Conservation (phyloP, 352 stramenopile species). For the Pythium apleroticum region DNA sequence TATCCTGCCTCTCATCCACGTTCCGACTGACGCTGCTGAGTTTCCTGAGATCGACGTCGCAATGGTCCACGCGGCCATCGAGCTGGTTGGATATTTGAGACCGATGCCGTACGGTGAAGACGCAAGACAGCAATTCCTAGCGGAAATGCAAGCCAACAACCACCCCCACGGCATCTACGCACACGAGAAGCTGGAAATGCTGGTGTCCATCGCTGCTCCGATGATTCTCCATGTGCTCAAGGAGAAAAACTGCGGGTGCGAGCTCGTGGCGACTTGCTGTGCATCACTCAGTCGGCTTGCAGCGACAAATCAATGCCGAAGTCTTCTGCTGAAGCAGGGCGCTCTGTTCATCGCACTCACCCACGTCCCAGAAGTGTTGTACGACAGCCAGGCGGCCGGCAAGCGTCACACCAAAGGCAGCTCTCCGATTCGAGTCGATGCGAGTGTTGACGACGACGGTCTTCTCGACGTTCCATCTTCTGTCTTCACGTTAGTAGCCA, state of each 20-base stretch:
- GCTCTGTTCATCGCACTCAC: conserved; percentile 54
- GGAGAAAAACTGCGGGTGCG: conserved; percentile 35
- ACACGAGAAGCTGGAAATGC: conserved; percentile 40
- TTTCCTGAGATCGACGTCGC: conserved; percentile 40
- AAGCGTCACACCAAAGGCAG: conserved; percentile 5
- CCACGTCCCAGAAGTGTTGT: conserved; percentile 54
- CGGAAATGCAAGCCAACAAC: conserved; percentile 6
- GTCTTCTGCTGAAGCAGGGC: conserved; percentile 48
- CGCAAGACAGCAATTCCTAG: conserved; percentile 41
- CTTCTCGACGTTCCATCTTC: conserved; percentile 57
- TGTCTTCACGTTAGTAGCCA: conserved; percentile 63
- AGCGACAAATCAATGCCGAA: conserved; percentile 51
- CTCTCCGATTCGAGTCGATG: conserved; percentile 28
- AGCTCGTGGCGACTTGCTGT: conserved; percentile 57
- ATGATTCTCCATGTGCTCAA: conserved; percentile 58
- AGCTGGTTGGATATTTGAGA: conserved; percentile 59
- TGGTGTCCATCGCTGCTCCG: conserved; percentile 52
- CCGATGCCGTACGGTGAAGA: conserved; percentile 60
- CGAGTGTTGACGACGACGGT: conserved; percentile 39
- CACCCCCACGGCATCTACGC: conserved; percentile 43
- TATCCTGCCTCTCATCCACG: conserved; percentile 51
- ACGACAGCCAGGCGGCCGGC: conserved; percentile 16
- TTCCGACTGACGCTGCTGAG: conserved; percentile 48
- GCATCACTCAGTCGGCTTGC: conserved; percentile 57
- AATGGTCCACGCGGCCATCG: conserved; percentile 48